Evolutionary conservation across 2,329 filamentous ascomycete genomes (phyloP), one percentile per base, ranked within the genome.

Genomic region (Calonectria pseudoturangicola): DNA sequence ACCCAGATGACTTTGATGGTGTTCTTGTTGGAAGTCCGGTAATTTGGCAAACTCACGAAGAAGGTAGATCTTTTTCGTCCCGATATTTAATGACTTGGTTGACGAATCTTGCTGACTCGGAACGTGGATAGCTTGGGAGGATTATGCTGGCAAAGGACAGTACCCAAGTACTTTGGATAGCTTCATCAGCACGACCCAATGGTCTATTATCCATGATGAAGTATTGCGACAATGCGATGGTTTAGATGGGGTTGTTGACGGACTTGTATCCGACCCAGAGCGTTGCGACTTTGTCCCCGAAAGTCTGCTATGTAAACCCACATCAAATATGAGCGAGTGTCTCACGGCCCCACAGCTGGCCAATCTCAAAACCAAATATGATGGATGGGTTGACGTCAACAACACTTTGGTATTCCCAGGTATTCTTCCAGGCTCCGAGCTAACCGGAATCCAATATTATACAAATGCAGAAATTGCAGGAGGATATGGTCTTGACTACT

Each of bases 401-500:
- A 63, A 63, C 27, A 47, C 58, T 0, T 45, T 63, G 25, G 58
- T 63, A 47, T 63, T 43, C n/a, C 39, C 28, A 1, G 39, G 58
- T 4, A 63, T 63, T 4, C 16, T 63, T 3, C 58, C 58, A 0
- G 41, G 39, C 6, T 63, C 58, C 12, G 41, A 63, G 41, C 27
- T 63, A 2, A 63, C 58, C 15, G 58, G 58, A 47, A 47, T 45
- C 2, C 58, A 63, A 63, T 63, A 63, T 18, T 30, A 63, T 18
- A 63, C 58, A 6, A 63, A 63, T 8, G 58, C 58, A 45, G 58
- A 63, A 4, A 9, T 63, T 21, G 58, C 41, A n/a, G 58, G 58
- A 47, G 58, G 58, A 3, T 63, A 63, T 21, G 58, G 58, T 16
- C 58, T 63, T 16, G 58, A 63, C 27, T 63, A 47, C 27, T 63